A percentile compares a stretch with the other conserved stretches of the same genome.
Conservation (phyloP, 1,284 basidiomycete species). For the Blastosporella zonata region DNA sequence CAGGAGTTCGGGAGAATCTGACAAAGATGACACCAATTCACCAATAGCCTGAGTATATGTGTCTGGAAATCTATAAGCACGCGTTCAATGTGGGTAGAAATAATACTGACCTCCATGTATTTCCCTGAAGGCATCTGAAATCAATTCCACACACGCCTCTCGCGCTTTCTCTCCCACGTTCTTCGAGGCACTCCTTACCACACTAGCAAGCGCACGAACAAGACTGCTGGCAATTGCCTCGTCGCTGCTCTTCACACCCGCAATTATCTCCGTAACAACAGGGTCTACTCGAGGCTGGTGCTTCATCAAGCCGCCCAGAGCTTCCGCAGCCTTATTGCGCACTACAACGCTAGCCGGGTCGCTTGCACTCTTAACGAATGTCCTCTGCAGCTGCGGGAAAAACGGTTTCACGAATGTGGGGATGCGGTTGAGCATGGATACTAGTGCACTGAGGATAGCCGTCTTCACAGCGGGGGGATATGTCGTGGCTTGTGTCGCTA, state of each 20-base stretch:
- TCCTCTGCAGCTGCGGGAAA: slow-evolving; percentile 97
- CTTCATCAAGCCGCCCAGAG: slow-evolving; percentile 90
- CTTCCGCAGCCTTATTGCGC: slow-evolving; percentile 78
- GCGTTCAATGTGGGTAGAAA: background rate
- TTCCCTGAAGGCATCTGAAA: slow-evolving; percentile 78
- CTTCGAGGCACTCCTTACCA: slow-evolving; percentile 68
- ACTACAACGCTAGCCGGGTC: slow-evolving; percentile 82
- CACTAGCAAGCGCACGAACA: slow-evolving; percentile 74
- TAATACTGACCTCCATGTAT: slow-evolving; percentile 58
- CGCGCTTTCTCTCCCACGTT: slow-evolving; percentile 79
- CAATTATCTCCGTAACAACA: slow-evolving; percentile 84
- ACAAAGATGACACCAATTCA: slow-evolving; percentile 64
- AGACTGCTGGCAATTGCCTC: slow-evolving; percentile 76
- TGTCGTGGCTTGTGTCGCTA: slow-evolving; percentile 83
- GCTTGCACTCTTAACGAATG: slow-evolving; percentile 91
- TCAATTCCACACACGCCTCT: slow-evolving; percentile 71
- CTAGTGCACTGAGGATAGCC: slow-evolving; percentile 81
- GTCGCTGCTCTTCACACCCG: slow-evolving; percentile 66
- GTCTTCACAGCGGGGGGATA: slow-evolving; percentile 91
- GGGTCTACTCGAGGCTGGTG: slow-evolving; percentile 85
- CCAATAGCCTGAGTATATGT: slow-evolving; percentile 72
- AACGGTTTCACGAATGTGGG: slow-evolving; percentile 94
- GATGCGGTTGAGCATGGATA: slow-evolving; percentile 79
- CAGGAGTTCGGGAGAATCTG: slow-evolving; percentile 63
- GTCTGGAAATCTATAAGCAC: slow-evolving; percentile 42